Conservation (phyloP, 2,329 filamentous ascomycete genomes). For the Alternaria triticimaculans region DNA sequence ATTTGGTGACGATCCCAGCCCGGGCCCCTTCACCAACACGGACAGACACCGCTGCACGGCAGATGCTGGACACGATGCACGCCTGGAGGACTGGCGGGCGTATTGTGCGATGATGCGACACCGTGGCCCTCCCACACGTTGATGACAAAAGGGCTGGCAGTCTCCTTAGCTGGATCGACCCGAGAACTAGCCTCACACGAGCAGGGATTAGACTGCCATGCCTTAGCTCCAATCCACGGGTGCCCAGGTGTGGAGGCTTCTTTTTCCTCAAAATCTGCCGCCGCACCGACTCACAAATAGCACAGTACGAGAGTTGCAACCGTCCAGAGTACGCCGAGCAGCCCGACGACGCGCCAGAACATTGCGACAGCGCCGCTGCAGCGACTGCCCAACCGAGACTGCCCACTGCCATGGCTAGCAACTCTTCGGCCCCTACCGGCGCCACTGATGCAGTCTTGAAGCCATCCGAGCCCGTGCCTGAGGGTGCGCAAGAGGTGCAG, state of each 20-base stretch:
- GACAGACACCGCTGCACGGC: background rate
- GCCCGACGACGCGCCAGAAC: background rate
- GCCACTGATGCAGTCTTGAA: conserved; percentile 82
- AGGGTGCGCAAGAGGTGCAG: conserved; percentile 78
- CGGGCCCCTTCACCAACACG: background rate
- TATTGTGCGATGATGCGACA: conserved; percentile 1
- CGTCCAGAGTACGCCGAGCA: conserved; percentile 3
- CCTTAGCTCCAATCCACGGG: conserved; percentile 10
- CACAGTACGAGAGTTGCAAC: conserved; percentile 1
- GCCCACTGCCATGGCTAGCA: conserved; percentile 9
- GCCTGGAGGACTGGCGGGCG: background rate
- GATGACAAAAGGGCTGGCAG: conserved; percentile 1
- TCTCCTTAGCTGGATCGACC: conserved; percentile 14
- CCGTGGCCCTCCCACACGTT: background rate
- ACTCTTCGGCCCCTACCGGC: conserved; percentile 48
- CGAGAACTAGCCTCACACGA: conserved; percentile 9
- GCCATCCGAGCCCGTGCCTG: conserved; percentile 80
- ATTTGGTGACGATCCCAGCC: conserved; percentile 2
- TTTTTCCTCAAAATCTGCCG: conserved; percentile 18
- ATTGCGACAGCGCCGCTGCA: background rate
- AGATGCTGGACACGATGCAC: background rate
- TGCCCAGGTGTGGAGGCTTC: conserved; percentile 16
- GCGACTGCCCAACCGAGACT: background rate
- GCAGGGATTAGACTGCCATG: conserved; percentile 13
- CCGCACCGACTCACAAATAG: conserved; percentile 11